Conservation (phyloP, 2,329 filamentous ascomycete species). For the Calonectria henricotiae region DNA sequence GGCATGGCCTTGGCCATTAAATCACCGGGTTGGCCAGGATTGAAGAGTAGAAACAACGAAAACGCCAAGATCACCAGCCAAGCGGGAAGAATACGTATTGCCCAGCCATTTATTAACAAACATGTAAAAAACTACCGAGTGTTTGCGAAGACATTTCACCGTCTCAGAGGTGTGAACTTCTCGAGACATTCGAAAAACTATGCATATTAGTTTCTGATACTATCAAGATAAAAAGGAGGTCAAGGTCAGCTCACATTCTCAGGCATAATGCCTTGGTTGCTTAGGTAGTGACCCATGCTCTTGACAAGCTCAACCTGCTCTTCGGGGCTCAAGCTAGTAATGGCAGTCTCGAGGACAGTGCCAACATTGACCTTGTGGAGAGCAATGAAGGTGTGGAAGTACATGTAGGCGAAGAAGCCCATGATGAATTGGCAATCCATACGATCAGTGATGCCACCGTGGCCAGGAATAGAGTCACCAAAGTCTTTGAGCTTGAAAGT, state of each 20-base stretch:
- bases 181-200: slow-evolving; percentile 53
- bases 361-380: slow-evolving; percentile 89
- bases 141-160: slow-evolving; percentile 41
- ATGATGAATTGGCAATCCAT: slow-evolving; percentile 99
- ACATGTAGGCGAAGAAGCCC: slow-evolving; percentile 98
- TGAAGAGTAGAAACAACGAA: slow-evolving; percentile 38
- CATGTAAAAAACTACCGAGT: slow-evolving; percentile 34
- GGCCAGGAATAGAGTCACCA: slow-evolving; percentile 96
- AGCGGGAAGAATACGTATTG: slow-evolving; percentile 35
- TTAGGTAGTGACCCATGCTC: slow-evolving; percentile 75
- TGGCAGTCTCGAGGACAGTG: slow-evolving; percentile 90
- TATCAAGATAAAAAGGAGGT: no score
- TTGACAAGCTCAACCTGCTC: slow-evolving; percentile 90
- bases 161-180: slow-evolving; percentile 45
- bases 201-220: slow-evolving; percentile 29
- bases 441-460: slow-evolving; percentile 97
- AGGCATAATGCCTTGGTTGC: slow-evolving; percentile 72
- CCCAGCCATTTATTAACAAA: slow-evolving; percentile 43
- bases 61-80: slow-evolving; percentile 44
- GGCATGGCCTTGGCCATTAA: slow-evolving; percentile 27
- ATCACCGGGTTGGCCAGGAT: neutral
- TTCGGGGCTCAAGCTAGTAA: slow-evolving; percentile 88
- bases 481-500: slow-evolving; percentile 99
- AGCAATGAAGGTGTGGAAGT: slow-evolving; percentile 98
- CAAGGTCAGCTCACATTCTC: slow-evolving; percentile 52